Conservation (phyloP, 192 early-diverging fungal species). For the Funneliformis geosporum region DNA sequence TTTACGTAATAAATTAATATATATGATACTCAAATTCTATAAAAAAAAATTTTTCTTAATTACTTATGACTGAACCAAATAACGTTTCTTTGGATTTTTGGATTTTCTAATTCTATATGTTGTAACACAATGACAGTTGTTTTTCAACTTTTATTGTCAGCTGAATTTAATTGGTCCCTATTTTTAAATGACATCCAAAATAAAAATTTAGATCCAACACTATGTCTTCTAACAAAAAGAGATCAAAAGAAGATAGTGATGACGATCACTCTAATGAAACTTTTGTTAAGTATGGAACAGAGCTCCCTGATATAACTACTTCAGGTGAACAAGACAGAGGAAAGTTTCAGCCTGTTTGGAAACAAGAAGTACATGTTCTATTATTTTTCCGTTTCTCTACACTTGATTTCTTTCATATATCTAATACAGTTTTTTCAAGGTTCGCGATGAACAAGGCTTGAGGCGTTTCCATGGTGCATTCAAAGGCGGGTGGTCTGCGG, state of each 20-base stretch:
- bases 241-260: slow-evolving; percentile 27
- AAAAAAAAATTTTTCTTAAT: too few relatives aligned
- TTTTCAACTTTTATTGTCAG: too few relatives aligned
- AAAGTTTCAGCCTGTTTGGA: slow-evolving; percentile 52
- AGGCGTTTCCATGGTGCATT: slow-evolving; percentile 90
- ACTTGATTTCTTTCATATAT: background rate
- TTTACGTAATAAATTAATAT: too few relatives aligned
- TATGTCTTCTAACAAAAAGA: slow-evolving; percentile 21
- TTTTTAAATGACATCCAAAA: background rate
- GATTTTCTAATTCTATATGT: too few relatives aligned
- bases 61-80: too few relatives aligned
- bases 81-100: too few relatives aligned
- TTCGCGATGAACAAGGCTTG: slow-evolving; percentile 69
- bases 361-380: slow-evolving; percentile 42
- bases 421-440: slow-evolving; percentile 27
- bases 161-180: too few relatives aligned
- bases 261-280: slow-evolving; percentile 36
- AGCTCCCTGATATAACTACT: slow-evolving; percentile 38
- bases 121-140: too few relatives aligned
- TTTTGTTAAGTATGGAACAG: slow-evolving; percentile 47
- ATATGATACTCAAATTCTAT: too few relatives aligned
- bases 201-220: background rate
- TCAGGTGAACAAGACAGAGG: slow-evolving; percentile 38
- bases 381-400: background rate
- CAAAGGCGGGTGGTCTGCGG: slow-evolving; percentile 92